Base-by-base conservation (phyloP, 176 grass and related monocot species). In the Tuctoria greenei region DNA sequence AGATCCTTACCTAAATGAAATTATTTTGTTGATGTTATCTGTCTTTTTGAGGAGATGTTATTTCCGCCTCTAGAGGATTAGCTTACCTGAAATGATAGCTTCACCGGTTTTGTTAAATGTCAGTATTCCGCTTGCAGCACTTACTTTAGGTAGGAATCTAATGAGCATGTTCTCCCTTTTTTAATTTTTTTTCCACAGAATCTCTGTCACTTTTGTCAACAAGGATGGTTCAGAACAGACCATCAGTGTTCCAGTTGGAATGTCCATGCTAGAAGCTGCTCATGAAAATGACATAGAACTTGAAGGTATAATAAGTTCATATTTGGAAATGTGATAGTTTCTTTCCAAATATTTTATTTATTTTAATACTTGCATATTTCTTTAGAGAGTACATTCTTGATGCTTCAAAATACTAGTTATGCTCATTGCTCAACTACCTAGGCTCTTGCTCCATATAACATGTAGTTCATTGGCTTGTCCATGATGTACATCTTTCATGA, bases 271-370 rank as follows among this genome's bases (percentile, higher is more conserved):
- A 82, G 95, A 98, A 83, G 95, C 82, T 61, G 95, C 95, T 78
- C 91, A 99, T 42, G 95, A 99, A 80, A 99, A 99, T 74, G 95
- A 90, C 70, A 95, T 99, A 72, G 95, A 99, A 76, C 95, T 99
- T 57, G 95, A 99, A 99, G 95, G 94, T 97, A 40, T 36, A 31
- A 3, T 31, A 44, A 51, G 46, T 41, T 47, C 10, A n/a, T 49
- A 4, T 16, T 69, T 31, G 37, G n/a, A 76, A n/a, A 6, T 31
- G 31, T 23, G 0, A 5, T 20, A 14, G 27, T 59, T 39, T 67
- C 8, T 36, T 15, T 59, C 23, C 31, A 27, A 6, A 54, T 66
- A 24, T 42, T 1, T 56, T 8, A 15, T 17, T 36, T 7, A 2
- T 74, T 42, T 52, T 66, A 12, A 31, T 68, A 0, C 6, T 14